Evolutionary conservation across 305 asterid genomes (phyloP).

Genomic region (Fraxinus platypoda): DNA sequence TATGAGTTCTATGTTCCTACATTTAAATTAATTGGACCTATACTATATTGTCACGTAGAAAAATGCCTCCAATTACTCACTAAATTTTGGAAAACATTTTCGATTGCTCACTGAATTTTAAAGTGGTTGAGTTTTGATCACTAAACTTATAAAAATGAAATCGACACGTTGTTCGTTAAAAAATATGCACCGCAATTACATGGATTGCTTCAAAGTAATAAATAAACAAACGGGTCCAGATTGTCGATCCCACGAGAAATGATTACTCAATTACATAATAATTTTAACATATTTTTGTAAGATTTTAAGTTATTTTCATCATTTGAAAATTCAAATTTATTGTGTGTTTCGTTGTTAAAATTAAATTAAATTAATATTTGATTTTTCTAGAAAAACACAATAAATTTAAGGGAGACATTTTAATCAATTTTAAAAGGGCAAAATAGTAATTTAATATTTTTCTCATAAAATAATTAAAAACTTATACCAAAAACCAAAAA

Average conservation of each 20-base stretch:
- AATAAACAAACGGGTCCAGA: not conserved
- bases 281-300: not conserved
- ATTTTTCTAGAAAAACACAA: not conserved
- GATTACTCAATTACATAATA: not conserved
- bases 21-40: not conserved
- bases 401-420: not conserved
- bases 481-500: not conserved
- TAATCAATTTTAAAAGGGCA: not conserved
- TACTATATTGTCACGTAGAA: not conserved
- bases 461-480: not conserved
- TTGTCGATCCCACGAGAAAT: not conserved
- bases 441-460: not conserved
- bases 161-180: not conserved
- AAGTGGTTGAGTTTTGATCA: not conserved
- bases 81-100: no score
- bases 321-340: not conserved
- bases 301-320: not conserved
- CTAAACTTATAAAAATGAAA: not conserved
- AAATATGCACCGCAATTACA: not conserved
- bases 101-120: not conserved
- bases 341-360: not conserved
- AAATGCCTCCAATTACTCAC: not conserved
- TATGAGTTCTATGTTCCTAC: not conserved
- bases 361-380: no score
- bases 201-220: not conserved